These are phyloP conservation scores for Penicillium herquei DNA, from an alignment of 495 filamentous ascomycete genomes.

Conservation along the genomic window DNA sequence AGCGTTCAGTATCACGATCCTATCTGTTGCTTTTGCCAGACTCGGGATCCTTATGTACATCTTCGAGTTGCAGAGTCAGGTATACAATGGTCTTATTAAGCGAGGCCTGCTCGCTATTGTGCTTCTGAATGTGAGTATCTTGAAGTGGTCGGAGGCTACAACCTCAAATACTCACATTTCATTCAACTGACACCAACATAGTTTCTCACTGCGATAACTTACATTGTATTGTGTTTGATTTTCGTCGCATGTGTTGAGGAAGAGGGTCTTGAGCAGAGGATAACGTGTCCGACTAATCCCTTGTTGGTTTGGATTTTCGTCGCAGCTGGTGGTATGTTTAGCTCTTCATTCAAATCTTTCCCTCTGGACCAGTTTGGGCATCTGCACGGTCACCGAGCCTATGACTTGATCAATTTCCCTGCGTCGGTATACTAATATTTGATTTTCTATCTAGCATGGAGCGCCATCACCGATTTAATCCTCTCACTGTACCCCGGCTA, in stretches of 20 bases:
- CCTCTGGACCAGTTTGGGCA: no score
- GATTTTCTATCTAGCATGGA: background rate
- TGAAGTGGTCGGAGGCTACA: no score
- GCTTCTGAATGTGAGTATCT: background rate
- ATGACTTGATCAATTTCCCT: no score
- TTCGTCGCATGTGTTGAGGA: no score
- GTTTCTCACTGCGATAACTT: background rate
- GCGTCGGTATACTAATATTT: background rate
- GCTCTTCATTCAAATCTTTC: no score
- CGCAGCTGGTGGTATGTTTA: background rate
- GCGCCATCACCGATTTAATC: background rate
- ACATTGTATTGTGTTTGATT: background rate
- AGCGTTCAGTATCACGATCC: background rate
- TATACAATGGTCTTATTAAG: background rate
- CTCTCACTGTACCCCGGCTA: background rate
- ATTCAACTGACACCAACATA: no score
- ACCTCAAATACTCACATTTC: no score
- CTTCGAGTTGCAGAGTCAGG: background rate
- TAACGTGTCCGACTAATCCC: background rate
- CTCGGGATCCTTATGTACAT: background rate
- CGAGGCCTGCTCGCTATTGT: background rate
- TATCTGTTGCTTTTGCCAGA: background rate
- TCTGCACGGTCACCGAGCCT: no score
- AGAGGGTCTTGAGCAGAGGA: no score
- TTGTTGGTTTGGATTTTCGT: background rate